Base-by-base conservation (phyloP, 2,329 filamentous ascomycete species). In the Phyllosticta citriasiana region DNA sequence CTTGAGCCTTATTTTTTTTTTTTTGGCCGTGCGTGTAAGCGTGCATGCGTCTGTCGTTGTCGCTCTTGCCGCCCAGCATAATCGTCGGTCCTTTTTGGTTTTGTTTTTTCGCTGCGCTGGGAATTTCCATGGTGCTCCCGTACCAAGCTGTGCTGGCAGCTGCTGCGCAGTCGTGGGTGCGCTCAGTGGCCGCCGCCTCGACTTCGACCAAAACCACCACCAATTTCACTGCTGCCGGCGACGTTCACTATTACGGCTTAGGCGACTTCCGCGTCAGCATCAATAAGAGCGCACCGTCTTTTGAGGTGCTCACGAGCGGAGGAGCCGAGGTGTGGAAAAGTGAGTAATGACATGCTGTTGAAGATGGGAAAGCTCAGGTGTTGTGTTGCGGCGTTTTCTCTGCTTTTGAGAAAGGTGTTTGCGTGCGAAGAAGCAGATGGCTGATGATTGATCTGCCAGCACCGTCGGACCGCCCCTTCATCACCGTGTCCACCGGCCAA, bases 241-340 rank as follows among this genome's bases (percentile, higher is more conserved):
- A 19, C 5, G 58, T 33, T 6, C n/a, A 47, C 16, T 16, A 53
- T 30, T 61, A 61, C 50, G 6, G 40, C 2, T 10, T 61, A 24
- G 59, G 59, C 16, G 22, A 50, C 19, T 61, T 26, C 27, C 40
- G 40, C 4, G 59, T 61, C 3, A 54, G 25, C 8, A 54, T 61
- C 14, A 51, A 61, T 50, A 26, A 53, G 8, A 33, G 12, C 14
- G 59, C 54, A 2, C 19, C 54, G 10, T 40, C 47, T 1, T 24
- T 61, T 8, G 59, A 61, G 2, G 50, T 61, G 8, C 30, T 26
- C 26, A 57, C 54, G 14, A 16, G 14, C 4, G 26, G n/a, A 2
- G 54, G 59, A n/a, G 59, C 14, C 27, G 59, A 57, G 16, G 59
- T 61, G 27, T 61, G 59, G 59, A 57, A 57, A 22, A 35, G 59